Evolutionary conservation across 495 filamentous ascomycete genomes (phyloP).

Genomic region (Podospora bellae-mahoneyi): DNA sequence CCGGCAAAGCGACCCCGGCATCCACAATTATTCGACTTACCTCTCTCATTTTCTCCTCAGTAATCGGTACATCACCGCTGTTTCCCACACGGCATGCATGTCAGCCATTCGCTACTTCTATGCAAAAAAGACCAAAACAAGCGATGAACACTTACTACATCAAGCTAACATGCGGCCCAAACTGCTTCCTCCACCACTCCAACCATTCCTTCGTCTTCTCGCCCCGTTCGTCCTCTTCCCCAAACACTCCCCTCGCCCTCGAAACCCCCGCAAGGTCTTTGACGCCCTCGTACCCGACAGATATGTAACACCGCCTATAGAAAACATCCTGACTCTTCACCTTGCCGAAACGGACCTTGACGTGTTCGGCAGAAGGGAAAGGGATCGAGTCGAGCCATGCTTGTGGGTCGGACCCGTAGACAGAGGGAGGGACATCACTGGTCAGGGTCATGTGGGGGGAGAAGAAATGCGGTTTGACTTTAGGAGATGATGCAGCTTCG

Average conservation of each 20-base stretch:
- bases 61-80: conserved; percentile 28
- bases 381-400: conserved; percentile 28
- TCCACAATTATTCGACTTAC: conserved; percentile 23
- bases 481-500: conserved; percentile 16
- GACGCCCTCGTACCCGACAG: conserved; percentile 23
- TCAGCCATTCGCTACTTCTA: conserved; percentile 3
- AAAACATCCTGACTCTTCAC: conserved; percentile 29
- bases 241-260: conserved; percentile 26
- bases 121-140: neutral
- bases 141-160: conserved; percentile 29
- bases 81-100: conserved; percentile 17
- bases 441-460: conserved; percentile 34
- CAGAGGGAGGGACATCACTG: conserved; percentile 19
- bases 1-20: conserved; percentile 23
- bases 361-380: conserved; percentile 8
- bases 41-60: conserved; percentile 19
- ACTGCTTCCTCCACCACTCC: conserved; percentile 24
- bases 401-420: conserved; percentile 26
- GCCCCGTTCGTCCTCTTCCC: conserved; percentile 13
- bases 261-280: conserved; percentile 22
- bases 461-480: conserved; percentile 26
- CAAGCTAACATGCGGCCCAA: conserved; percentile 33
- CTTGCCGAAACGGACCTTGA: conserved; percentile 22
- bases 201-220: conserved; percentile 29
- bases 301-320: conserved; percentile 30